Evolutionary conservation across 306 rosid genomes (phyloP).

Genomic region (Prunus davidiana): DNA sequence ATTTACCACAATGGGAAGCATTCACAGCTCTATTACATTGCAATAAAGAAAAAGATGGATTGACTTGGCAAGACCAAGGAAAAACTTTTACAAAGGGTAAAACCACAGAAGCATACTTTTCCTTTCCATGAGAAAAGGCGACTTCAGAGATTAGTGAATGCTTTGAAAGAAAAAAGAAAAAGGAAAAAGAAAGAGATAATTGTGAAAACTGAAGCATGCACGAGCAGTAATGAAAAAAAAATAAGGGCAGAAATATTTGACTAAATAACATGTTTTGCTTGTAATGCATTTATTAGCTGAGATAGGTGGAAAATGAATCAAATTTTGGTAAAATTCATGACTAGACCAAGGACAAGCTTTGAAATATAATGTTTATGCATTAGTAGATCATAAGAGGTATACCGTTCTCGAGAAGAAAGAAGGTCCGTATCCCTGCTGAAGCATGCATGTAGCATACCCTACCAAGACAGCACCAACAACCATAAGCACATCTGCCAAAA

Average conservation of each 20-base stretch:
- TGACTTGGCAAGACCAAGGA: not conserved
- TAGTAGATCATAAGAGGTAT: constrained; percentile 17
- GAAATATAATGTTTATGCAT: constrained; percentile 14
- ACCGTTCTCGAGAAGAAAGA: constrained; percentile 58
- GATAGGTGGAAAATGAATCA: constrained; percentile 1
- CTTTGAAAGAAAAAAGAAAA: not conserved
- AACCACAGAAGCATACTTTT: not conserved
- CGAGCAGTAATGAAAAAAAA: not conserved
- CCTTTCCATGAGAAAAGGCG: not conserved
- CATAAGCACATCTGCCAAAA: constrained; percentile 81
- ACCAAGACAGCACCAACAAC: constrained; percentile 78
- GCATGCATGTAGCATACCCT: constrained; percentile 86
- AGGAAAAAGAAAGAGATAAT: not conserved
- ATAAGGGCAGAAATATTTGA: too few relatives aligned
- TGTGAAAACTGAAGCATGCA: not conserved
- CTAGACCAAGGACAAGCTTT: constrained; percentile 6
- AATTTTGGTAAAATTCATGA: constrained; percentile 6
- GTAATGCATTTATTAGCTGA: not conserved
- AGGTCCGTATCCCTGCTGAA: constrained; percentile 84
- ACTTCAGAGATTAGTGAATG: not conserved
- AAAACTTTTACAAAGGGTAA: not conserved
- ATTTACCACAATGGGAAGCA: not conserved
- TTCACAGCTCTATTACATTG: not conserved
- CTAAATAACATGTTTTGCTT: not conserved
- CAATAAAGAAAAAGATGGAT: not conserved